Percentiles rank a stretch among this genome's conserved stretches.
These are phyloP conservation scores for Proliferodiscus dingleyae DNA, from an alignment of 2,329 filamentous ascomycete genomes.

Conservation along the genomic window DNA sequence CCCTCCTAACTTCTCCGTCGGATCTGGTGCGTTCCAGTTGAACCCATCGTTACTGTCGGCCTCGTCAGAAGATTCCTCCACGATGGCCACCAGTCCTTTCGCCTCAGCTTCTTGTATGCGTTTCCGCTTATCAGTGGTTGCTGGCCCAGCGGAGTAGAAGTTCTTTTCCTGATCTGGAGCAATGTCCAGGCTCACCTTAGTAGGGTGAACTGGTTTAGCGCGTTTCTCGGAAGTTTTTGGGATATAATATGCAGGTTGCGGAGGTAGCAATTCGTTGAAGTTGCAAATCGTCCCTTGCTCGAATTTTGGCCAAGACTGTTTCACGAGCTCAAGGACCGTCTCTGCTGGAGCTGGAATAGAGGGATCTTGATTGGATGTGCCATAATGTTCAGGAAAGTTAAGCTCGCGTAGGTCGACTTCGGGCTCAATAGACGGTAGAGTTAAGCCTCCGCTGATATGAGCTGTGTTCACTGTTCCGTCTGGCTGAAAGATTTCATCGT, in stretches of 20 bases:
- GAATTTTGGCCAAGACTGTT: conserved; percentile 77
- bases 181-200: conserved; percentile 83
- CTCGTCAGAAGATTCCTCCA: conserved; percentile 37
- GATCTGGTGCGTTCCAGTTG: conserved; percentile 47
- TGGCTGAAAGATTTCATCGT: conserved; percentile 15
- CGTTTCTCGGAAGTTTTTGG: conserved; percentile 75
- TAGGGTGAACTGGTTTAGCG: conserved; percentile 76
- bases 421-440: conserved; percentile 18
- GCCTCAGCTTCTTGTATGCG: conserved; percentile 48
- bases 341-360: conserved; percentile 66
- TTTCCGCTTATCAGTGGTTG: conserved; percentile 48
- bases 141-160: conserved; percentile 69
- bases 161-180: conserved; percentile 79
- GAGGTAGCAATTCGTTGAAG: conserved; percentile 78
- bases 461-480: conserved; percentile 15
- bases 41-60: conserved; percentile 43
- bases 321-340: conserved; percentile 69
- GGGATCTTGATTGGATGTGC: conserved; percentile 50
- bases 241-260: conserved; percentile 71
- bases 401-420: conserved; percentile 34
- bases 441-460: conserved; percentile 15
- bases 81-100: conserved; percentile 42
- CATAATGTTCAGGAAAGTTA: conserved; percentile 40
- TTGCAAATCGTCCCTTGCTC: conserved; percentile 68
- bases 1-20: conserved; percentile 63